Conservation (phyloP, 306 rosid species). For the Inga oerstediana region DNA sequence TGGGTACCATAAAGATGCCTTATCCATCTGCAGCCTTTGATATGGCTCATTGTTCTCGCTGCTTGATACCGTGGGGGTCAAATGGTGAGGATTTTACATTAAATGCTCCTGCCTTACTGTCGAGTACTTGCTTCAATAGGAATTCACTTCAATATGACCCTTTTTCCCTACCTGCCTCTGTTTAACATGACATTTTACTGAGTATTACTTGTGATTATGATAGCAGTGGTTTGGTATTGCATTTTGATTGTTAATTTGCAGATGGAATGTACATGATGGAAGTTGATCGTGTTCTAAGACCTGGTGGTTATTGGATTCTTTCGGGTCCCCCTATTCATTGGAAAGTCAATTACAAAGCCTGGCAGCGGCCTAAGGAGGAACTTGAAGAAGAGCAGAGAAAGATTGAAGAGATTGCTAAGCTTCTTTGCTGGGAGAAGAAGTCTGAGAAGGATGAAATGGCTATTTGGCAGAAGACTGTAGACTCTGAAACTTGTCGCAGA, state of each 20-base stretch:
- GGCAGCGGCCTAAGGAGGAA: slow-evolving; percentile 80
- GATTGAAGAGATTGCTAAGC: slow-evolving; percentile 73
- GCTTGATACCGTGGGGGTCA: slow-evolving; percentile 83
- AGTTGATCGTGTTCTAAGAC: slow-evolving; percentile 82
- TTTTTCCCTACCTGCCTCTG: neutral
- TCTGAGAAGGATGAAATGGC: slow-evolving; percentile 82
- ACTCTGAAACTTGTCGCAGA: slow-evolving; percentile 59
- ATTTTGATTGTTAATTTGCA: slow-evolving; percentile 35
- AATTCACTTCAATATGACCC: slow-evolving; percentile 1
- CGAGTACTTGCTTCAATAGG: slow-evolving; percentile 7
- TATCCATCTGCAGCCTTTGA: slow-evolving; percentile 86
- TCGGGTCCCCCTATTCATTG: slow-evolving; percentile 85
- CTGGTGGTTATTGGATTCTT: slow-evolving; percentile 87
- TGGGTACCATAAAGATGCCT: slow-evolving; percentile 71
- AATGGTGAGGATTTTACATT: slow-evolving; percentile 50
- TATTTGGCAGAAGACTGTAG: slow-evolving; percentile 73
- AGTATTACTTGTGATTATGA: slow-evolving; percentile 19
- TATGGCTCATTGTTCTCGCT: slow-evolving; percentile 89
- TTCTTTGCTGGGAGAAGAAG: slow-evolving; percentile 93
- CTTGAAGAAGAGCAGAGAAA: slow-evolving; percentile 79
- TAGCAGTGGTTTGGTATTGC: slow-evolving; percentile 17
- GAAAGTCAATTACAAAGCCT: slow-evolving; percentile 61
- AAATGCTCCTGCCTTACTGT: neutral
- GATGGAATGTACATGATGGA: slow-evolving; percentile 76
- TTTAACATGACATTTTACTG: slow-evolving; percentile 7